Evolutionary conservation across 495 filamentous ascomycete species (phyloP), one percentile per base, ranked within the genome.

Genomic region (Geopyxis carbonaria): DNA sequence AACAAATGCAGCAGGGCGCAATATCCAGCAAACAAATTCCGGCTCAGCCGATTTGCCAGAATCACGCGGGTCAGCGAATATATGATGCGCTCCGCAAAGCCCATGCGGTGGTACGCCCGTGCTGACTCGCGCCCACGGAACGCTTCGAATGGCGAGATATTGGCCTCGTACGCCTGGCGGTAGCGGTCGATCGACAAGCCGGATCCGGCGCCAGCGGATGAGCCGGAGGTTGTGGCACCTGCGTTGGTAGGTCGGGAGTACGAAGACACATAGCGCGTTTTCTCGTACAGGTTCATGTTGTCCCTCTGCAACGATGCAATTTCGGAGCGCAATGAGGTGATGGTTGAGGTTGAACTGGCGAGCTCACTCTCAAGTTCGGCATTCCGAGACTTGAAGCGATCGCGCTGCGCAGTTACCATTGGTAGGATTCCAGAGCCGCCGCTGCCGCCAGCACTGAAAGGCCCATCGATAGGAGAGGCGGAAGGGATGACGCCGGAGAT

Each of bases 361-460:
- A 95, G 66, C 50, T 95, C 86, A 33, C 81, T 72, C 57, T 95
- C 91, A 30, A 99, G 72, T 54, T 95, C 81, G 1, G 75, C 60
- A 44, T 92, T 95, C 47, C 84, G 78, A 66, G 92, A 82, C 66
- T 93, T 95, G 70, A 99, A 99, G 29, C 89, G 80, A 59, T 99
- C 89, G 44, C 89, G 76, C 58, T 99, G 89, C 14, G 89, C 89
- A 33, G 89, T 91, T 41, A 99, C 77, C 89, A 99, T 99, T 19
- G 91, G 89, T 19, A 99, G 64, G 43, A 99, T 92, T 14, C 85
- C 85, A 2, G 80, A 82, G 20, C 83, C 36, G 35, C 43, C 34
- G 9, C 23, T 42, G 23, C 44, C 50, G 7, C 48, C 43, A 14
- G 48, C 82, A 6, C 83, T 82, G 11, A 78, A 70, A 6, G 76